Evolutionary conservation across 2,329 filamentous ascomycete genomes (phyloP).

Genomic region (Pestalotiopsis sp.): DNA sequence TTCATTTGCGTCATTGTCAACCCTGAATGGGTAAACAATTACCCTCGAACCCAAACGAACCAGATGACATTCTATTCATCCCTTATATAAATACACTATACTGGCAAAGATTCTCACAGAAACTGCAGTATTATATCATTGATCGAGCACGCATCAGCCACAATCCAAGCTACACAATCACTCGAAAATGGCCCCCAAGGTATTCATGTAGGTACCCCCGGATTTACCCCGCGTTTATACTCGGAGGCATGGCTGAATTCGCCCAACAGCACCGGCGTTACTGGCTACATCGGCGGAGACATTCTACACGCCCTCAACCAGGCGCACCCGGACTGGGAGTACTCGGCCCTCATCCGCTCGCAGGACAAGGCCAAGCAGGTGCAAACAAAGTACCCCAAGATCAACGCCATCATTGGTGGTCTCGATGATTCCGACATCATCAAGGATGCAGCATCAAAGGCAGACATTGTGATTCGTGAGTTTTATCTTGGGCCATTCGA

Average conservation of each 20-base stretch:
- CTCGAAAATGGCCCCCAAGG: not conserved
- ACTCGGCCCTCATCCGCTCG: slow-evolving; percentile 11
- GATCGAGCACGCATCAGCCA: not conserved
- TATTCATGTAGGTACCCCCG: not conserved
- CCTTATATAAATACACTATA: not conserved
- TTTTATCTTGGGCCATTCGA: not conserved
- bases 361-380: slow-evolving; percentile 14
- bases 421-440: slow-evolving; percentile 11
- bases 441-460: slow-evolving; percentile 11
- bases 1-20: not conserved
- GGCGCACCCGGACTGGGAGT: slow-evolving; percentile 14
- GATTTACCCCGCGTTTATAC: not conserved
- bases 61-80: not conserved
- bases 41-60: not conserved
- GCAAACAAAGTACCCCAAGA: slow-evolving; percentile 10
- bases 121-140: not conserved
- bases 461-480: slow-evolving; percentile 15
- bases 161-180: not conserved
- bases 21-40: not conserved
- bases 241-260: not conserved
- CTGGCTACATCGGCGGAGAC: slow-evolving; percentile 16
- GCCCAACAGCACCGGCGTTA: slow-evolving; percentile 11
- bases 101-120: not conserved
- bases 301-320: slow-evolving; percentile 9
- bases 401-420: slow-evolving; percentile 5